Evolutionary conservation across 371 early-diverging fungal genomes (phyloP), one percentile per base, ranked within the genome.

Genomic region (Syncephalastrum contaminatum): DNA sequence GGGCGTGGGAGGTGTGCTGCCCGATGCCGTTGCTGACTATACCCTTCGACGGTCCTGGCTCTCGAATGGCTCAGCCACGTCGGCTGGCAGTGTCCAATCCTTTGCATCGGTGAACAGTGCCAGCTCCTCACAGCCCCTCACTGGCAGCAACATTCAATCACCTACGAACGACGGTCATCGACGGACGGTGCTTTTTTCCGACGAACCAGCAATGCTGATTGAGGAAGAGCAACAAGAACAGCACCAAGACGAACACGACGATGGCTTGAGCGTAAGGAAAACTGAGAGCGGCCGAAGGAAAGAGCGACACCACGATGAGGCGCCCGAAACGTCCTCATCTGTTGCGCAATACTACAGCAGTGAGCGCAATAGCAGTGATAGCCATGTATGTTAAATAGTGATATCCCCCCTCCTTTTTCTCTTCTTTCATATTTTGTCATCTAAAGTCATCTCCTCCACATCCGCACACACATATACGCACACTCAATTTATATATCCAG

Each of bases 251-350:
- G 20, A 58, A 39, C 22, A 27, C 30, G 13, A 42, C 30, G 46
- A 30, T 30, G 36, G 36, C 12, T 30, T 8, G 36, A 27, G 52
- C 27, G 39, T 59, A 58, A 51, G 64, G 22, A 69, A 63, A 59
- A 70, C 74, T 21, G 69, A 70, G 48, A 70, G 69, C 54, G 70
- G 71, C n/a, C 66, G 63, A 47, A 59, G 74, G 47, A 74, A 70
- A 70, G 58, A 63, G n/a, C 36, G 20, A 42, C 42, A 20, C 3
- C 27, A 36, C 22, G 44, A 48, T n/a, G 39, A 39, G 16, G 20
- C 46, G 40, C 40, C 7, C 6, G 43, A 51, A 18, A 24, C 27
- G 18, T 20, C 47, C 13, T 43, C 36, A 20, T 55, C 62, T 19
- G 30, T 51, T 36, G 56, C 52, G 18, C 51, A 51, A 43, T 62